Evolutionary conservation across 1,284 basidiomycete species (phyloP), one percentile per base, ranked within the genome.

Genomic region (Ustilago cynodontis): DNA sequence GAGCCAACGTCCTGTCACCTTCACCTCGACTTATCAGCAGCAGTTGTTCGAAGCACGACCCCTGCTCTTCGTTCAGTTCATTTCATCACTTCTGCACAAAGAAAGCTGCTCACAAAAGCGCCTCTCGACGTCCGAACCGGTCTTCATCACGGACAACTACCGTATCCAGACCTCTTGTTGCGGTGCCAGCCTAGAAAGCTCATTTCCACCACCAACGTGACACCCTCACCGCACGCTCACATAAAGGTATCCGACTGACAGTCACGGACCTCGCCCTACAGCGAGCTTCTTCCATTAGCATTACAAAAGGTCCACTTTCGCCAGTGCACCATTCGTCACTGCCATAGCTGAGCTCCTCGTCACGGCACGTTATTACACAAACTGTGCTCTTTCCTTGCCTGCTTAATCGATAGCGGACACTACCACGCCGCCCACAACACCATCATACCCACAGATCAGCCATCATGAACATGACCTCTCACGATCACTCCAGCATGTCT

Each of bases 401-500:
- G 31, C 11, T 6, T 33, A 6, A 5, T 33, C 31, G 31, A 33
- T 33, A 33, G 6, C 11, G 6, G 31, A 5, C 31, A 33, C 31
- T 33, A 33, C 11, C 31, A 33, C 31, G 31, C 31, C 11, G 6
- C 11, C 33, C n/a, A 37, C 53, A 24, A 7, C 28, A 33, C 3
- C 49, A 3, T 9, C 18, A 24, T 26, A 22, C 6, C 20, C 8
- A 43, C n/a, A 43, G 20, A 43, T 43, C n/a, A 20, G 18, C n/a
- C 41, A 43, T 20, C 41, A 43, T 41, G 45, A 61, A 13, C 41
- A 72, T 67, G 64, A 59, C 64, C 2, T 66, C 69, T 18, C 64
- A 72, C 60, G 60, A 64, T 24, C 60, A 69, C 37, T 69, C 67
- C 18, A 56, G 67, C 61, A 67, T 67, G 71, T 68, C 71, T 1